These are phyloP conservation scores for Cercospora sesami DNA, from an alignment of 2,329 filamentous ascomycete genomes.

Conservation along the genomic window DNA sequence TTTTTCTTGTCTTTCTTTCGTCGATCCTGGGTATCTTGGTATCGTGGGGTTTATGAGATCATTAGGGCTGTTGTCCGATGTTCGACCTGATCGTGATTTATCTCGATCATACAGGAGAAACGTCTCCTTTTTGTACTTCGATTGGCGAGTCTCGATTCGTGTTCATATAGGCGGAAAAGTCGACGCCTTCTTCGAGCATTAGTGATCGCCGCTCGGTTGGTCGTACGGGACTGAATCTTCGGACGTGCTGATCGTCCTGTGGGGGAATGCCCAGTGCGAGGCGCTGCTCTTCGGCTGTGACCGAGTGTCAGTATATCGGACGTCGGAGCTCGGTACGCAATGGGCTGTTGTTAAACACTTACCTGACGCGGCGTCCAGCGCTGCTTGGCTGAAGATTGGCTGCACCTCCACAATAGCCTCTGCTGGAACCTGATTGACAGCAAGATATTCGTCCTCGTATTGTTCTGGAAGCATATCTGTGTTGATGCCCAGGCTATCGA, in stretches of 20 bases:
- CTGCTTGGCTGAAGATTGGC: neutral
- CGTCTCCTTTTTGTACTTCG: neutral
- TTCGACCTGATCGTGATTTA: neutral
- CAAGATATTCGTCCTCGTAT: slow-evolving; percentile 20
- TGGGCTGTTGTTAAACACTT: neutral
- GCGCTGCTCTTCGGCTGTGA: neutral
- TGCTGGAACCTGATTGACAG: slow-evolving; percentile 17
- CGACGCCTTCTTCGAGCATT: slow-evolving; percentile 8
- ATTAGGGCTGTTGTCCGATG: neutral
- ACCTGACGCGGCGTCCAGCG: slow-evolving; percentile 9
- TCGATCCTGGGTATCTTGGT: neutral
- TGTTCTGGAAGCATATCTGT: slow-evolving; percentile 5
- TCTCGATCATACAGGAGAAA: neutral
- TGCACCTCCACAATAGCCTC: slow-evolving; percentile 16
- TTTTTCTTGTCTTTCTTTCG: neutral
- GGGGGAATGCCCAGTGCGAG: neutral
- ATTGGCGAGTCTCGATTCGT: neutral
- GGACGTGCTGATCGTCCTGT: neutral
- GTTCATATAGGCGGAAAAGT: neutral
- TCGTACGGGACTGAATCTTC: slow-evolving; percentile 7
- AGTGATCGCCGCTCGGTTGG: slow-evolving; percentile 2
- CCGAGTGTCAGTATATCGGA: neutral
- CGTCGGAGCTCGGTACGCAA: no score
- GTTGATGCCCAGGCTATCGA: slow-evolving; percentile 9
- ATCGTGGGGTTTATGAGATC: neutral